Percentiles rank a stretch among this genome's conserved stretches.
Conservation (phyloP, 768 basidiomycete genomes). For the Pleurotus platypus region DNA sequence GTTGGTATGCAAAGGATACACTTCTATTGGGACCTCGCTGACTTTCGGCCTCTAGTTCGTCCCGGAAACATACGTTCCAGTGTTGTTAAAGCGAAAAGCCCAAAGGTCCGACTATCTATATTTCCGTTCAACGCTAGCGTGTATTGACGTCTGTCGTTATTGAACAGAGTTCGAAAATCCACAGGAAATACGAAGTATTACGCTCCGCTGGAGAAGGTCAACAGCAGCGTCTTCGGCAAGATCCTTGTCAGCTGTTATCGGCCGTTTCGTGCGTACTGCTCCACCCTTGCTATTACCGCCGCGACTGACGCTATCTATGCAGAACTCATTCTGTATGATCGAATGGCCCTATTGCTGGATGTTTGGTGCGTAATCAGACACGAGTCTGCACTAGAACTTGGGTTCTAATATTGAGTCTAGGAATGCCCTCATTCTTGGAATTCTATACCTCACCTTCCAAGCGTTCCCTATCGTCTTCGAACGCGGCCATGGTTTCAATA, state of each 20-base stretch:
- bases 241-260: slow-evolving; percentile 59
- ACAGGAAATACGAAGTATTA: slow-evolving; percentile 53
- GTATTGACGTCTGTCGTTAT: neutral
- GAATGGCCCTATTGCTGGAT: slow-evolving; percentile 75
- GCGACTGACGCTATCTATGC: slow-evolving; percentile 1
- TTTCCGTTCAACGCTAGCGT: neutral
- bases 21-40: neutral
- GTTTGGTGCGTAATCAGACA: slow-evolving; percentile 49
- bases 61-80: slow-evolving; percentile 69
- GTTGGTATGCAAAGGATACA: slow-evolving; percentile 32
- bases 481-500: slow-evolving; percentile 41
- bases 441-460: slow-evolving; percentile 62
- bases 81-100: slow-evolving; percentile 61
- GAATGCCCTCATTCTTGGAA: slow-evolving; percentile 56
- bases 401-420: slow-evolving; percentile 45
- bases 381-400: slow-evolving; percentile 23
- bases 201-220: slow-evolving; percentile 54
- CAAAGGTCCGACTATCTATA: slow-evolving; percentile 29
- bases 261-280: slow-evolving; percentile 62
- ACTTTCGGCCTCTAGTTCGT: slow-evolving; percentile 38
- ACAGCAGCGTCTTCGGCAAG: slow-evolving; percentile 39
- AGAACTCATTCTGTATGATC: slow-evolving; percentile 64
- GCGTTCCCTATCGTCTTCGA: slow-evolving; percentile 56
- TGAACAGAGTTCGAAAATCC: slow-evolving; percentile 44
- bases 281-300: neutral